Evolutionary conservation across 768 basidiomycete genomes (phyloP).

Genomic region (Podaxis sp.): DNA sequence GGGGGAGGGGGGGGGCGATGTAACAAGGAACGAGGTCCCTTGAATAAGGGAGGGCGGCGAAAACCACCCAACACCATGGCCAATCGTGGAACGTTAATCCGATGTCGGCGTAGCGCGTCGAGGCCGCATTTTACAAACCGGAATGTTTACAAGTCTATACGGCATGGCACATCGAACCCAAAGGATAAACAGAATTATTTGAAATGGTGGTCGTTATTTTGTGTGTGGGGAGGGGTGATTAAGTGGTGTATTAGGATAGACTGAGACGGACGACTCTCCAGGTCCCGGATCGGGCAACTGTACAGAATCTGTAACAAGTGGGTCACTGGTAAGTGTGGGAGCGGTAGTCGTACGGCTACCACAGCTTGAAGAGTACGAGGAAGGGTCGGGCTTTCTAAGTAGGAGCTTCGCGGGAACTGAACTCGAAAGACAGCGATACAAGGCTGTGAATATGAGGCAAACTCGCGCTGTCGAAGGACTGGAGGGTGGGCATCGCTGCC

Average conservation of each 20-base stretch:
- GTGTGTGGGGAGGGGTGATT: not conserved
- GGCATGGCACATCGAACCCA: not conserved
- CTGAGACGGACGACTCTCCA: no score
- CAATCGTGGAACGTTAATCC: not conserved
- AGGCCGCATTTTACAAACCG: not conserved
- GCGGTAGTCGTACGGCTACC: not conserved
- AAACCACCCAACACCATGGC: not conserved
- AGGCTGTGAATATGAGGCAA: not conserved
- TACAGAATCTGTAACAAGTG: not conserved
- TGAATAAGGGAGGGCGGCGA: not conserved
- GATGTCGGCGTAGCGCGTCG: not conserved
- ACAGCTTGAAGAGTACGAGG: not conserved
- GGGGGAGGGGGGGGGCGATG: no score
- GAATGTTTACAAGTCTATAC: not conserved
- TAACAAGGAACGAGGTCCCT: not conserved
- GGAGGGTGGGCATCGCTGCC: not conserved
- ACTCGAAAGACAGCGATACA: not conserved
- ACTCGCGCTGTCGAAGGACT: not conserved
- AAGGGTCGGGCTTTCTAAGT: not conserved
- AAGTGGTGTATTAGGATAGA: not conserved
- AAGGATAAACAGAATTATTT: not conserved
- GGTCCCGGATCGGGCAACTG: not conserved
- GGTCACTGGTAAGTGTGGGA: not conserved
- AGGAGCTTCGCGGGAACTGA: constrained; percentile 1
- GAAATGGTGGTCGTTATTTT: not conserved